These are phyloP conservation scores for Neoboletus brunneissimus DNA, from an alignment of 768 basidiomycete genomes.

Conservation along the genomic window DNA sequence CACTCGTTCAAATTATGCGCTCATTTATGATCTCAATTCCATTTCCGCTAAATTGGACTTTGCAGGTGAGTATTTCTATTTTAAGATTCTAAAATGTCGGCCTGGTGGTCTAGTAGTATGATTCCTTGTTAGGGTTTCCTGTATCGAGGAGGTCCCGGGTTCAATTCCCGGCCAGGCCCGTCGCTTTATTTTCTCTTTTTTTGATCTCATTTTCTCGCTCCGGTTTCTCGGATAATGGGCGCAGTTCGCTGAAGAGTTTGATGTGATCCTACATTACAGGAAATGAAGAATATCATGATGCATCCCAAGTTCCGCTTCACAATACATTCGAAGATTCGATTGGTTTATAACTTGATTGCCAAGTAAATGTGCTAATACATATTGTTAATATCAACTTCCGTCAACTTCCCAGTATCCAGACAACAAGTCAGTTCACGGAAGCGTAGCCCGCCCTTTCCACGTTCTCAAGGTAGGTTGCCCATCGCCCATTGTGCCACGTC, in stretches of 20 bases:
- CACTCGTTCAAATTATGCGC: constrained; percentile 7
- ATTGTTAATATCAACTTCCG: not conserved
- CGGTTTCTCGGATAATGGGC: not conserved
- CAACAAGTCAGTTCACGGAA: constrained; percentile 6
- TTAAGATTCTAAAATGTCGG: constrained; percentile 12
- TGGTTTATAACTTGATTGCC: not conserved
- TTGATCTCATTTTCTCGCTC: not conserved
- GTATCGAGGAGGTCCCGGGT: constrained; percentile 58
- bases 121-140: constrained; percentile 56
- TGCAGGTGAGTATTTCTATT: not conserved
- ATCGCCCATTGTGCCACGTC: constrained; percentile 39
- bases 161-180: constrained; percentile 58
- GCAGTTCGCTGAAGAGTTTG: constrained; percentile 1
- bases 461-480: constrained; percentile 34
- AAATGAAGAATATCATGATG: not conserved
- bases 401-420: not conserved
- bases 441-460: constrained; percentile 33
- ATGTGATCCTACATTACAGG: not conserved
- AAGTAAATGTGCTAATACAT: not conserved
- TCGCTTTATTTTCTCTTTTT: not conserved
- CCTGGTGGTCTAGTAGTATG: constrained; percentile 66
- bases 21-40: not conserved
- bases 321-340: not conserved
- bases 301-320: not conserved
- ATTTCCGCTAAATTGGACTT: not conserved